Evolutionary conservation across 2,329 filamentous ascomycete genomes (phyloP).

Genomic region (Phaeosphaeria sp.): DNA sequence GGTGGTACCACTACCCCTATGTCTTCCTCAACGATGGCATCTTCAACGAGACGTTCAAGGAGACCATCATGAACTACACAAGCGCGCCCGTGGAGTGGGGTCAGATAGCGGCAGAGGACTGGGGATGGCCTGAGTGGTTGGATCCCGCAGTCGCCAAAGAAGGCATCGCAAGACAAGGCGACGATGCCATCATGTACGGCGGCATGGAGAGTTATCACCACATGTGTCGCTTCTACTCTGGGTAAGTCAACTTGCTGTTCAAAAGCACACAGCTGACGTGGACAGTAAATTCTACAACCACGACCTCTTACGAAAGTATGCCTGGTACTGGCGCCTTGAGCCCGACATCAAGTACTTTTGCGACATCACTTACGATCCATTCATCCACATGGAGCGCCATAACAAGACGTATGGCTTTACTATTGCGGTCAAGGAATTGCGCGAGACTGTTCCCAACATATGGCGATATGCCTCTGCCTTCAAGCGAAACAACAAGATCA

Average conservation of each 20-base stretch:
- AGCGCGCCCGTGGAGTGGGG: conserved; percentile 88
- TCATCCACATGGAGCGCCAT: conserved; percentile 87
- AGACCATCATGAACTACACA: conserved; percentile 88
- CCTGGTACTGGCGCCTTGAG: conserved; percentile 99
- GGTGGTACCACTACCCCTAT: conserved; percentile 98
- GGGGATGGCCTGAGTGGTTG: conserved; percentile 97
- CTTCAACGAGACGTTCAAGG: conserved; percentile 93
- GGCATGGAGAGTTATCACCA: conserved; percentile 98
- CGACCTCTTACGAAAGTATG: conserved; percentile 90
- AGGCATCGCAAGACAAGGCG: conserved; percentile 94
- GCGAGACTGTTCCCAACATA: conserved; percentile 97
- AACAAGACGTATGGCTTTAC: conserved; percentile 99
- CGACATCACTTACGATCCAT: conserved; percentile 98
- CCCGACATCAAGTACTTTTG: conserved; percentile 99
- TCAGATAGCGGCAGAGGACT: conserved; percentile 87
- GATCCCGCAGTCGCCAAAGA: conserved; percentile 93
- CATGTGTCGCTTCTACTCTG: conserved; percentile 99
- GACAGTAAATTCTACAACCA: conserved; percentile 94
- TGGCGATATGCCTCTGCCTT: conserved; percentile 99
- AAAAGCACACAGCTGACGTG: conserved; percentile 16
- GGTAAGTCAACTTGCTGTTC: conserved; percentile 60
- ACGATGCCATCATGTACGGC: conserved; percentile 98
- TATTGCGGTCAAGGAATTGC: conserved; percentile 96
- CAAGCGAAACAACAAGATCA: conserved; percentile 89
- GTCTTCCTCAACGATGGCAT: conserved; percentile 98